These are phyloP conservation scores for Mucor piriformis DNA, from an alignment of 371 early-diverging fungal genomes.

Conservation along the genomic window DNA sequence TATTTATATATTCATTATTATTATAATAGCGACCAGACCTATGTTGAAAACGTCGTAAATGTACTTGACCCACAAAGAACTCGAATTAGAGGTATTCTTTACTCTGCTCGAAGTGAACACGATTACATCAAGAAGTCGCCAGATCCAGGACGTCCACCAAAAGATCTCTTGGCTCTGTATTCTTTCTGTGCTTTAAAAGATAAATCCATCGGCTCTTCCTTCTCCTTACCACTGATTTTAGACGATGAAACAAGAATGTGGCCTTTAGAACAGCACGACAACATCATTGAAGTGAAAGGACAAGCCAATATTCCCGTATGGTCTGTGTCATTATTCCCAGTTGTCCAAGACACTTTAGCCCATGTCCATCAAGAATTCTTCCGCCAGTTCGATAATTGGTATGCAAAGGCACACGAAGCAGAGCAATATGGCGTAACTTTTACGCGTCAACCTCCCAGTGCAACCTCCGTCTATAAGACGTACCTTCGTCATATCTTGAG, in stretches of 20 bases:
- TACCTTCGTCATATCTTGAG: constrained; percentile 61
- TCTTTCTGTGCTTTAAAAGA: constrained; percentile 63
- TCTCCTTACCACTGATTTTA: constrained; percentile 65
- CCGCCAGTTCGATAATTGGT: constrained; percentile 55
- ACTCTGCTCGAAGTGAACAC: constrained; percentile 79
- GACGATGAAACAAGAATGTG: constrained; percentile 82
- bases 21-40: constrained; percentile 66
- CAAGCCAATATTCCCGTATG: constrained; percentile 57
- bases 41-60: constrained; percentile 73
- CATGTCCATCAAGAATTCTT: constrained; percentile 70
- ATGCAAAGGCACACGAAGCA: constrained; percentile 39
- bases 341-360: constrained; percentile 62
- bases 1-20: not conserved
- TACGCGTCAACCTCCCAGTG: constrained; percentile 47
- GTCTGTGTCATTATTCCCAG: constrained; percentile 74
- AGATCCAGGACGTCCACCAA: constrained; percentile 66
- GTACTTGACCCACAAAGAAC: constrained; percentile 68
- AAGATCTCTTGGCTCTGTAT: constrained; percentile 71
- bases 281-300: constrained; percentile 76
- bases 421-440: constrained; percentile 35
- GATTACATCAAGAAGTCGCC: constrained; percentile 57
- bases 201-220: constrained; percentile 52
- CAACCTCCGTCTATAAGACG: constrained; percentile 66
- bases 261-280: constrained; percentile 78
- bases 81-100: constrained; percentile 64